phyloP scores from a whole-genome alignment of 169 alveolate genomes.

The Eimeria tenella region DNA sequence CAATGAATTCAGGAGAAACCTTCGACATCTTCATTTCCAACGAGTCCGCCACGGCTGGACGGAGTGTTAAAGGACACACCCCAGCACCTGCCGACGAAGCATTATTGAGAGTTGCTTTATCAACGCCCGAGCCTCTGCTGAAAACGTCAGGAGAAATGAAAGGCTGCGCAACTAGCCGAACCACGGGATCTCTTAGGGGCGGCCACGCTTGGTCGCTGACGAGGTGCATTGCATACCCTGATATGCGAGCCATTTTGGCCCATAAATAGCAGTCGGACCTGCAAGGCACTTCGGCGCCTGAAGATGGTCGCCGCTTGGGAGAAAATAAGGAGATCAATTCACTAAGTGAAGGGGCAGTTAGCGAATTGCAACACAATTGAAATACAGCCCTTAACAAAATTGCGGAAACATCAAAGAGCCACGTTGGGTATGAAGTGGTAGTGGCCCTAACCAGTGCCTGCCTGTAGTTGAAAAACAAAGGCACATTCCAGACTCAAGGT shows the following conservation, averaged over 20 bases:
- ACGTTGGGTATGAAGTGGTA: slow-evolving; percentile 41
- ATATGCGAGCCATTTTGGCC: slow-evolving; percentile 70
- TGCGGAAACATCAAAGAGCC: slow-evolving; percentile 64
- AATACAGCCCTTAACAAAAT: slow-evolving; percentile 48
- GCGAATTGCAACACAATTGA: slow-evolving; percentile 54
- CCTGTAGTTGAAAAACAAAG: slow-evolving; percentile 29
- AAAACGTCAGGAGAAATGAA: slow-evolving; percentile 17
- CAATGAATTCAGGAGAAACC: slow-evolving; percentile 65
- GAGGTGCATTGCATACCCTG: slow-evolving; percentile 63
- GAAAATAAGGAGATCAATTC: slow-evolving; percentile 44
- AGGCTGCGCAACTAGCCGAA: slow-evolving; percentile 62
- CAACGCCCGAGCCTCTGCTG: slow-evolving; percentile 11
- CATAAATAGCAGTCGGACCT: slow-evolving; percentile 64
- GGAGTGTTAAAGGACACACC: slow-evolving; percentile 17
- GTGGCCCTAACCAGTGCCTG: slow-evolving; percentile 60
- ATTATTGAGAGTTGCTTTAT: background rate
- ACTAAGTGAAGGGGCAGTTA: slow-evolving; percentile 45
- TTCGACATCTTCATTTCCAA: slow-evolving; percentile 70
- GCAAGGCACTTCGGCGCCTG: slow-evolving; percentile 45
- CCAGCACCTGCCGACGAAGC: background rate
- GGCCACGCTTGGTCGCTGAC: slow-evolving; percentile 57
- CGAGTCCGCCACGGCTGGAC: slow-evolving; percentile 66
- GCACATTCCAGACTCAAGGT: background rate
- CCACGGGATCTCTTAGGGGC: slow-evolving; percentile 42
- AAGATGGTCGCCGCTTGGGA: slow-evolving; percentile 17